Conservation (phyloP, 805 yeast species). For the Kazachstania bromeliacearum region DNA sequence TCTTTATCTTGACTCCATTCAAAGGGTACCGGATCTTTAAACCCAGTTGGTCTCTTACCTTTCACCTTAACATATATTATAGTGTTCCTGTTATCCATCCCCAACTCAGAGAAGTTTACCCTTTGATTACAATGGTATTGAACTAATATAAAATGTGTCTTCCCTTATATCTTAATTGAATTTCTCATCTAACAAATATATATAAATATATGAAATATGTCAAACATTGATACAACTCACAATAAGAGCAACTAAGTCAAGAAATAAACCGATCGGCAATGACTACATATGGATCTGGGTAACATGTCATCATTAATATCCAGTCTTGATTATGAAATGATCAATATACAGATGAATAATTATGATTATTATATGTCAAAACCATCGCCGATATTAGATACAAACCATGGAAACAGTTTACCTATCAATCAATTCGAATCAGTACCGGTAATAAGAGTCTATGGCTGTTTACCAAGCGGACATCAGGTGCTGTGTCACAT, state of each 20-base stretch:
- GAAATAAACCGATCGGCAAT: too few relatives aligned
- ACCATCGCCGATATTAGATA: slow-evolving; percentile 45
- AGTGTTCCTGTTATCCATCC: slow-evolving; percentile 26
- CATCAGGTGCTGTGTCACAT: slow-evolving; percentile 57
- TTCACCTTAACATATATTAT: slow-evolving; percentile 38
- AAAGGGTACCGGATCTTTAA: slow-evolving; percentile 33
- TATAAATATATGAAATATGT: too few relatives aligned
- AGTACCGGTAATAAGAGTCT: slow-evolving; percentile 72
- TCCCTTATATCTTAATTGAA: too few relatives aligned
- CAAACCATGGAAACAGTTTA: slow-evolving; percentile 27
- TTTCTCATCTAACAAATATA: too few relatives aligned
- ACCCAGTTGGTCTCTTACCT: slow-evolving; percentile 33
- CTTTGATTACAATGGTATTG: too few relatives aligned
- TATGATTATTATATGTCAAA: slow-evolving; percentile 56
- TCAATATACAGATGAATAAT: slow-evolving; percentile 48
- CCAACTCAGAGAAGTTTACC: too few relatives aligned
- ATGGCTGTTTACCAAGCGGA: slow-evolving; percentile 58
- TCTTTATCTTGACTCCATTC: slow-evolving; percentile 27
- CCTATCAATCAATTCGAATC: slow-evolving; percentile 31
- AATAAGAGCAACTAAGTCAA: too few relatives aligned
- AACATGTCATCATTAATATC: too few relatives aligned
- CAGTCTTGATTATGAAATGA: slow-evolving; percentile 9
- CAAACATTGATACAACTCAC: too few relatives aligned
- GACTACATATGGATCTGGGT: too few relatives aligned
- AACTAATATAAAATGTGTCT: too few relatives aligned